phyloP scores from a whole-genome alignment of 108 stramenopile species.

The Stephanodiscus triporus region DNA sequence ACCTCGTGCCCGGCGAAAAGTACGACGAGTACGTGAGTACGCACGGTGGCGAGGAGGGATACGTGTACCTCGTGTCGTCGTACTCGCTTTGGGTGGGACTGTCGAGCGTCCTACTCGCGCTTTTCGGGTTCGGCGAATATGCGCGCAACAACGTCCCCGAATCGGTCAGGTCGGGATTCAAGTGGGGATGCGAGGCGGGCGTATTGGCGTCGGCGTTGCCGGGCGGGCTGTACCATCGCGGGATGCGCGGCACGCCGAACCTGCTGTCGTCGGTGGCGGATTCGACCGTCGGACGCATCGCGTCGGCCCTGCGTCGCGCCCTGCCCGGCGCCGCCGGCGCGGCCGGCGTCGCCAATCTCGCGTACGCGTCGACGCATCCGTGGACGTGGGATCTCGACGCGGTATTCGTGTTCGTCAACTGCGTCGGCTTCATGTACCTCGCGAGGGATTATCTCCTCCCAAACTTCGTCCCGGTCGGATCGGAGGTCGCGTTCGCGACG shows the following conservation, averaged over 20 bases:
- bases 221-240: conserved; percentile 59
- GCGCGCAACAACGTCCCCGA: conserved; percentile 64
- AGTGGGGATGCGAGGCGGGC: conserved; percentile 85
- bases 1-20: conserved; percentile 47
- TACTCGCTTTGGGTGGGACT: conserved; percentile 75
- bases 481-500: conserved; percentile 79
- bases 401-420: conserved; percentile 61
- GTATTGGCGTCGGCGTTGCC: conserved; percentile 76
- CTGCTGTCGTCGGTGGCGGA: conserved; percentile 54
- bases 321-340: conserved; percentile 70
- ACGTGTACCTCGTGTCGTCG: conserved; percentile 72
- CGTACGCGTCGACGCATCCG: conserved; percentile 67
- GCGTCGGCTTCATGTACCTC: conserved; percentile 74
- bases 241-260: conserved; percentile 40
- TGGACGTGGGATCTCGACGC: conserved; percentile 62
- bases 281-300: conserved; percentile 47
- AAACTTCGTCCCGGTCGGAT: conserved; percentile 68
- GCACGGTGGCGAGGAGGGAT: conserved; percentile 83
- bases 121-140: conserved; percentile 70
- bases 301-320: conserved; percentile 36
- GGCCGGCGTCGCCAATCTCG: conserved; percentile 59
- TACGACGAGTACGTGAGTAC: conserved; percentile 68
- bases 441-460: conserved; percentile 57
- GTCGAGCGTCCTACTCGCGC: conserved; percentile 65
- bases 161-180: conserved; percentile 75